Conservation (phyloP, 768 basidiomycete genomes). For the Leccinum disarticulatum region DNA sequence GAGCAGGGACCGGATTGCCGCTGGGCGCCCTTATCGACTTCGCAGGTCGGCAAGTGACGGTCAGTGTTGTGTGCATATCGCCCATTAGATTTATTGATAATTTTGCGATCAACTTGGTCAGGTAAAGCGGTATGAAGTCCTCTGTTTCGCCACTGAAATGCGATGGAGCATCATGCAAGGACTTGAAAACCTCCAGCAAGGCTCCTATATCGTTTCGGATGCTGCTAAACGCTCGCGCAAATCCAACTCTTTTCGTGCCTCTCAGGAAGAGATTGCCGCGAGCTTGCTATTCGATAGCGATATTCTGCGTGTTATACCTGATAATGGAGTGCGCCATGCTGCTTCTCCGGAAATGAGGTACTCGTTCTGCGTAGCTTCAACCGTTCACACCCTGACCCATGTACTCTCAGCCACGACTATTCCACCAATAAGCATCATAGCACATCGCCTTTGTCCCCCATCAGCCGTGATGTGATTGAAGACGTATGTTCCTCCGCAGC, state of each 20-base stretch:
- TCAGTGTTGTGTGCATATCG: constrained; percentile 2
- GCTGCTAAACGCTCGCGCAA: neutral
- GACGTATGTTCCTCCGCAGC: constrained; percentile 9
- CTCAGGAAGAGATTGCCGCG: neutral
- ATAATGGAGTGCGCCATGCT: neutral
- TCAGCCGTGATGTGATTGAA: constrained; percentile 17
- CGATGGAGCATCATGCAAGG: constrained; percentile 20
- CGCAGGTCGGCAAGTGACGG: constrained; percentile 24
- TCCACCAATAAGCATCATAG: neutral
- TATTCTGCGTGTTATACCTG: constrained; percentile 20
- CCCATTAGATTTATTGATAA: neutral
- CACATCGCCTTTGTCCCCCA: constrained; percentile 20
- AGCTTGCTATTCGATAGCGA: constrained; percentile 14
- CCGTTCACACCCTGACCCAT: neutral
- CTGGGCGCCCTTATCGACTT: constrained; percentile 26
- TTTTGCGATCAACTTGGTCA: constrained; percentile 4
- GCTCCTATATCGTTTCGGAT: constrained; percentile 19
- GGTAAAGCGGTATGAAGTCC: constrained; percentile 30
- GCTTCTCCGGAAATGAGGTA: constrained; percentile 9
- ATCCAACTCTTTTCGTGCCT: neutral
- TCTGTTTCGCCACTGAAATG: constrained; percentile 29
- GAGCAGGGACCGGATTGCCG: constrained; percentile 27
- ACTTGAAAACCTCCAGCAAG: constrained; percentile 14
- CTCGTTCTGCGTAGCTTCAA: neutral
- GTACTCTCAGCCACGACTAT: constrained; percentile 1